Evolutionary conservation across 495 filamentous ascomycete genomes (phyloP), one percentile per base, ranked within the genome.

Genomic region (Podospora anserina): DNA sequence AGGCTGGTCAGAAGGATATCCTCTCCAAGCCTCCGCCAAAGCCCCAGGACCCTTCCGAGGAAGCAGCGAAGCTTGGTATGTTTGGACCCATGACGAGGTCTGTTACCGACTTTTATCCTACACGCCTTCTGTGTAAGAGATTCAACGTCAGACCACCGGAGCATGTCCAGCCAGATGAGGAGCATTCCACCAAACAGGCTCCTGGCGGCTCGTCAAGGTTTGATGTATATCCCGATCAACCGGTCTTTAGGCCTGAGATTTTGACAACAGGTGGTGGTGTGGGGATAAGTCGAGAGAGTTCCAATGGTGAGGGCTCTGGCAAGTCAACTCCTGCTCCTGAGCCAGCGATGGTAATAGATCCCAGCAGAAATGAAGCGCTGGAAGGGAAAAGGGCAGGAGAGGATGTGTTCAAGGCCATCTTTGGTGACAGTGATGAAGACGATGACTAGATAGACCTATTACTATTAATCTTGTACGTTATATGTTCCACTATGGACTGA

Each of bases 401-500:
- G 60, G 92, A 90, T n/a, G 89, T 97, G 3, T 96, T 99, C 74
- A 91, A 89, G 76, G 92, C 92, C 23, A 93, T 99, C 18, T 99
- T 99, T 83, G 95, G 94, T 9, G 92, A 91, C 75, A 91, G 90
- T 66, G 90, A 92, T 72, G 90, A 94, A 69, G 90, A 92, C 16
- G 83, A 86, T n/a, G 61, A 63, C 78, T 75, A 49, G 39, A 49
- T 2, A 49, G 23, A 23, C 23, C 23, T 23, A 23, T 23, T 23
- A 23, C 23, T 49, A 3, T 49, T 16, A 49, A 13, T 49, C 39
- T 18, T 49, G 39, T 49, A 11, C 15, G 39, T 49, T 49, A 49
- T 16, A 49, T 3, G 39, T 11, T 16, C 15, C 39, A 18, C 39
- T 49, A 13, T 2, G 39, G 15, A 49, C 9, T 49, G 39, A 49